Evolutionary conservation across 164 flowering plant genomes (phyloP).

Genomic region (Saururus chinensis): DNA sequence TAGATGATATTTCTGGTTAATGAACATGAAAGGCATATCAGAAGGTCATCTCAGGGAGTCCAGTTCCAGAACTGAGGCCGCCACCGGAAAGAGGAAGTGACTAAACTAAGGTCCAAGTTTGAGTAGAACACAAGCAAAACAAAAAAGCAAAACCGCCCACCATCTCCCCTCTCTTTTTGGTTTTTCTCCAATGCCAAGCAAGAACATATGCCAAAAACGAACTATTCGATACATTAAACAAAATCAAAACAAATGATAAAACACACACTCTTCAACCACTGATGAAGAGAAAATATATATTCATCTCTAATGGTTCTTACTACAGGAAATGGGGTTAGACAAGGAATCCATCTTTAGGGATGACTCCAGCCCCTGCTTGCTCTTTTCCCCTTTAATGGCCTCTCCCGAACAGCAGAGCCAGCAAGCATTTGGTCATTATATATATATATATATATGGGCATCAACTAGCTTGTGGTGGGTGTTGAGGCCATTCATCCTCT

Average conservation of each 20-base stretch:
- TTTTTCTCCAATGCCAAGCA: constrained; percentile 43
- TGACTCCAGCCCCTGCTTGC: neutral
- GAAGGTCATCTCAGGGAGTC: no score
- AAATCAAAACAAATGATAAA: neutral
- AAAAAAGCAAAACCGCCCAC: constrained; percentile 22
- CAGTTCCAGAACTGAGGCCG: neutral
- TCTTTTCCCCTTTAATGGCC: constrained; percentile 1
- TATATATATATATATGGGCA: constrained; percentile 6
- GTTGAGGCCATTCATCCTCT: neutral
- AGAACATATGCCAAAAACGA: constrained; percentile 51
- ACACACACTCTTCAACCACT: neutral
- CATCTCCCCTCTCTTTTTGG: constrained; percentile 5
- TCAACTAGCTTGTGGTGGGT: constrained; percentile 1
- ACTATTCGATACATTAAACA: no score
- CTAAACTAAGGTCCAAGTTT: constrained; percentile 12
- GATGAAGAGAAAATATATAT: neutral
- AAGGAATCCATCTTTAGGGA: constrained; percentile 20
- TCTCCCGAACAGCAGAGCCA: neutral
- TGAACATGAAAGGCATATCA: no score
- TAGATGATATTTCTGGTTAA: no score
- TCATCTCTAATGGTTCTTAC: neutral
- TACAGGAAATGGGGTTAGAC: constrained; percentile 11
- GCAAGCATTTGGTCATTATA: neutral
- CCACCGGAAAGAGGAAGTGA: neutral
- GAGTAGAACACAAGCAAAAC: constrained; percentile 83